Evolutionary conservation across 225 moss, liverwort and hornwort genomes (phyloP), one percentile per base, ranked within the genome.

Genomic region (Rhytidiadelphus loreus): DNA sequence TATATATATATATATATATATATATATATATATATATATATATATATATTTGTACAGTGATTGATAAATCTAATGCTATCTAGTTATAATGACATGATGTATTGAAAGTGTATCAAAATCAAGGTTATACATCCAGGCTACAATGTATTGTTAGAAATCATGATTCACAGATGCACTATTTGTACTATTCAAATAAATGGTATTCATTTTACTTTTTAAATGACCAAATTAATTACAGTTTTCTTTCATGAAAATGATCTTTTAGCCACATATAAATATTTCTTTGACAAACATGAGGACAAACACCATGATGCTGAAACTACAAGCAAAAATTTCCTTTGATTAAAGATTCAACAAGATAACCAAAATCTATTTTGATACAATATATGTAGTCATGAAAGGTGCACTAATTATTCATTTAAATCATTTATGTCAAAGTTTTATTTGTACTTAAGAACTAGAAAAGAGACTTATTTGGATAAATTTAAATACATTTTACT

Each of bases 261-360:
- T 23, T 14, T 39, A 35, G 65, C 19, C 24, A 68, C n/a, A 4
- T n/a, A 39, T 22, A 12, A 68, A 12, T n/a, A n/a, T n/a, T 68
- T n/a, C 13, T 23, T n/a, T 4, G 2, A 23, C 21, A 68, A 39
- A 68, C 4, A n/a, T 0, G 2, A 23, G 10, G 13, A n/a, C 7
- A 68, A 39, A 7, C 13, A 66, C 39, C 23, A 39, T 68, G 7
- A 39, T 68, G 7, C 0, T n/a, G 0, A 23, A n/a, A 7, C 23
- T 68, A 23, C n/a, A 13, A 39, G 23, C 12, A n/a, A 68, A 21
- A n/a, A n/a, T 11, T n/a, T 23, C 2, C n/a, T n/a, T 23, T 68
- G 3, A 20, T 21, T 66, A 12, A 69, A 69, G 13, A 13, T 39
- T 69, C 23, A 39, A 69, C 2, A 69, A 39, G 39, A 39, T 69